A percentile compares a stretch with the other conserved stretches of the same genome.
phyloP scores from a whole-genome alignment of 1,284 basidiomycete genomes.

The Microbotryomycetes sp. region DNA sequence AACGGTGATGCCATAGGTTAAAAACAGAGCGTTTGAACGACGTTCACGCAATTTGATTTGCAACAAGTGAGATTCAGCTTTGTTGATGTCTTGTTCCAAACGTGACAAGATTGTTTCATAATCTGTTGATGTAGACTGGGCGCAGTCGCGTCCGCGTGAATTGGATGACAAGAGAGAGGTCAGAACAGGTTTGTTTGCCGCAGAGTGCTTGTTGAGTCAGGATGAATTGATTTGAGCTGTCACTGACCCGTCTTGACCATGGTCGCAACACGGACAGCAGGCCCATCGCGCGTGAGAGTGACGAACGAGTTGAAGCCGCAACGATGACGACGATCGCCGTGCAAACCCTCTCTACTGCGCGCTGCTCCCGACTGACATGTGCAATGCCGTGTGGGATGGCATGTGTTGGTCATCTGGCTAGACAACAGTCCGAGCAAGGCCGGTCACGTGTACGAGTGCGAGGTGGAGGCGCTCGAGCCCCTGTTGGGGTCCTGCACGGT shows the following conservation, averaged over 20 bases:
- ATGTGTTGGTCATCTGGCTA: no score
- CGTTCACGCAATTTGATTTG: constrained; percentile 83
- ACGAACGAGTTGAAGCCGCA: background rate
- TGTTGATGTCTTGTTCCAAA: constrained; percentile 47
- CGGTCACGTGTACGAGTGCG: no score
- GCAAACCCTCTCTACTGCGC: no score
- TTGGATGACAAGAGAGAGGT: background rate
- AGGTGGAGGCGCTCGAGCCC: no score
- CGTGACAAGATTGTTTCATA: constrained; percentile 50
- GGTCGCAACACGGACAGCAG: background rate
- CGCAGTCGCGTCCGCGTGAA: no score
- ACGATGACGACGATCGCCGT: no score
- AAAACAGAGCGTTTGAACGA: constrained; percentile 69
- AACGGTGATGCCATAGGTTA: constrained; percentile 68
- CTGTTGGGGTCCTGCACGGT: no score
- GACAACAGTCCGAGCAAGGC: no score
- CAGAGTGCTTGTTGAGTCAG: background rate
- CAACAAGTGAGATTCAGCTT: constrained; percentile 65
- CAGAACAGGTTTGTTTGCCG: background rate
- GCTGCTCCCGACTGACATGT: no score
- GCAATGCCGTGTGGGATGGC: no score
- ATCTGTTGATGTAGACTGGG: constrained; percentile 37
- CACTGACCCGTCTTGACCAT: constrained; percentile 8
- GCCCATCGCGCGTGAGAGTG: background rate
- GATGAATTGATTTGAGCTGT: background rate